Evolutionary conservation across 129 eudicot species (phyloP).

Genomic region (Arctium lappa): DNA sequence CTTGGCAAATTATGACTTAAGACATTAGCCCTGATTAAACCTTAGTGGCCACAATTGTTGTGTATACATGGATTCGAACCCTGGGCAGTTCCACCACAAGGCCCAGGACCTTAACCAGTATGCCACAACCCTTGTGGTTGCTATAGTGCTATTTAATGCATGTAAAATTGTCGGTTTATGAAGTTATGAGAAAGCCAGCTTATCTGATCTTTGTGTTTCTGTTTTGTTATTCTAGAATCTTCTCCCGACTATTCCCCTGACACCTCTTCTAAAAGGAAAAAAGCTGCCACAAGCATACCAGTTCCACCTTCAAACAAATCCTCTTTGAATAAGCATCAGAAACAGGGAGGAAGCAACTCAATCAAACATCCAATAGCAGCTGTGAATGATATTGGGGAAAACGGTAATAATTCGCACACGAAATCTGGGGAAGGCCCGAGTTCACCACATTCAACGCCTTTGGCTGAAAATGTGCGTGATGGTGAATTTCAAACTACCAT

Average conservation of each 20-base stretch:
- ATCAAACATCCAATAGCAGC: conserved; percentile 6
- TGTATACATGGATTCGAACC: too few species aligned
- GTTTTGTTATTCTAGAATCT: conserved; percentile 35
- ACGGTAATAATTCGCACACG: not conserved
- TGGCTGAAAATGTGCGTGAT: conserved; percentile 36
- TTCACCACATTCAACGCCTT: conserved; percentile 46
- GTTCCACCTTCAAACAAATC: conserved; percentile 14
- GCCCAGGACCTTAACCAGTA: too few species aligned
- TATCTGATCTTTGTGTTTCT: not conserved
- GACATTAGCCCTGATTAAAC: too few species aligned
- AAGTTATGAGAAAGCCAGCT: not conserved
- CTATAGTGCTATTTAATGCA: too few species aligned
- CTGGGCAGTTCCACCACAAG: too few species aligned
- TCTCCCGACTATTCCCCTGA: conserved; percentile 41
- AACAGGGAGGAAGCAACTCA: conserved; percentile 25
- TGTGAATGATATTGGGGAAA: conserved; percentile 29
- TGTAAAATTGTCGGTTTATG: not conserved
- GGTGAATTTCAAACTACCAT: conserved; percentile 28
- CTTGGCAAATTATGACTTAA: too few species aligned
- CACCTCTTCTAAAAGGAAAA: conserved; percentile 34
- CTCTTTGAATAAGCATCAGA: conserved; percentile 11
- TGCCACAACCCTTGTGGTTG: too few species aligned
- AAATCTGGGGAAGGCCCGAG: conserved; percentile 31
- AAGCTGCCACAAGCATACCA: conserved; percentile 17
- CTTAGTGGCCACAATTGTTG: too few species aligned